Percentiles rank a stretch among this genome's conserved stretches.
phyloP scores from a whole-genome alignment of 164 flowering plant genomes.

The Echeveria elegans region DNA sequence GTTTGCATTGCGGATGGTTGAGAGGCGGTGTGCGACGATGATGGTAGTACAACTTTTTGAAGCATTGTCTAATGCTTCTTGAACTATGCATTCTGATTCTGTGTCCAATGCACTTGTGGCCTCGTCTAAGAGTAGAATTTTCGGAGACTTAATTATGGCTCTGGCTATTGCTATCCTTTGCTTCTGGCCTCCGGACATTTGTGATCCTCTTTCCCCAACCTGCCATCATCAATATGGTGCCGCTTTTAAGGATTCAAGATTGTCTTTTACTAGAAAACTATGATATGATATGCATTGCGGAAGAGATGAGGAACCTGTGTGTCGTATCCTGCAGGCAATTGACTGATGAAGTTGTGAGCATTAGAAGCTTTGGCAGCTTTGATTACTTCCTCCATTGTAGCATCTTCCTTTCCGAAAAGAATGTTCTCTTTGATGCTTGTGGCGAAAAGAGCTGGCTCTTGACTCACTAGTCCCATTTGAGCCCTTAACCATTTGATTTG shows the following conservation, averaged over 20 bases:
- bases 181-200: constrained; percentile 88
- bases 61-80: constrained; percentile 66
- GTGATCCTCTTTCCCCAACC: constrained; percentile 82
- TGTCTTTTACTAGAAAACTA: background rate
- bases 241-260: background rate
- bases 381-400: too few relatives aligned
- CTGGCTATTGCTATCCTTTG: constrained; percentile 82
- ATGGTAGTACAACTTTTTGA: constrained; percentile 64
- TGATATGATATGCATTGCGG: background rate
- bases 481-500: constrained; percentile 82
- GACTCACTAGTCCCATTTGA: constrained; percentile 90
- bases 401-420: constrained; percentile 78
- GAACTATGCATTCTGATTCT: constrained; percentile 70
- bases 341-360: too few relatives aligned
- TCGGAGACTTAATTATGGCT: constrained; percentile 61
- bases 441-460: constrained; percentile 82
- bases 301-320: constrained; percentile 45
- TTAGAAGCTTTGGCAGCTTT: too few relatives aligned
- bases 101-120: constrained; percentile 86
- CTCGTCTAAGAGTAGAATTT: constrained; percentile 69
- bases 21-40: constrained; percentile 73
- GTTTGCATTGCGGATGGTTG: constrained; percentile 67
- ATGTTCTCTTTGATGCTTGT: constrained; percentile 74
- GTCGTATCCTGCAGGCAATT: constrained; percentile 74
- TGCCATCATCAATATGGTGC: constrained; percentile 14